phyloP scores from a whole-genome alignment of 768 basidiomycete species.

The Cyathus striatus region DNA sequence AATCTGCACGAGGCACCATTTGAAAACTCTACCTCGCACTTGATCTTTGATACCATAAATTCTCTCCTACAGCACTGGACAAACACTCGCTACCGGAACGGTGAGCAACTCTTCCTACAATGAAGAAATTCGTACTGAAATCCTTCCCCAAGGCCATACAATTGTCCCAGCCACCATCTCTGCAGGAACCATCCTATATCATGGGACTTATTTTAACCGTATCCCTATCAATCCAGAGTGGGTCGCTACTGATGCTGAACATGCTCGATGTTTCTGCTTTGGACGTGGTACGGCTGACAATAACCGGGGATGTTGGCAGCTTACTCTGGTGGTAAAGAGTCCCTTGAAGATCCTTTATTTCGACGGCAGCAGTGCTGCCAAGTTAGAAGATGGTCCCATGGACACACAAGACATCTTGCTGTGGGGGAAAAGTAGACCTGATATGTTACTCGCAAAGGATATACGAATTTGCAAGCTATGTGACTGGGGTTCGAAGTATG shows the following conservation, averaged over 20 bases:
- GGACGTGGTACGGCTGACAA: no score
- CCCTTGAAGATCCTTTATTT: constrained; percentile 32
- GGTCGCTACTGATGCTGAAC: constrained; percentile 15
- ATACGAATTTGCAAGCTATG: constrained; percentile 22
- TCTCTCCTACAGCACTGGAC: constrained; percentile 32
- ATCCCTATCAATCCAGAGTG: constrained; percentile 9
- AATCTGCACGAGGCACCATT: not conserved
- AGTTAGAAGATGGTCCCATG: constrained; percentile 21
- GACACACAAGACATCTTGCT: constrained; percentile 29
- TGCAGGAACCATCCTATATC: constrained; percentile 17
- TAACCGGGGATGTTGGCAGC: constrained; percentile 14
- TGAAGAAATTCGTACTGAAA: not conserved
- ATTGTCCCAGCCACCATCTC: constrained; percentile 15
- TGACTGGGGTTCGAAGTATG: constrained; percentile 21
- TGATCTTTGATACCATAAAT: constrained; percentile 27
- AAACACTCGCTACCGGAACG: constrained; percentile 29
- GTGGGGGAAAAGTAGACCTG: constrained; percentile 19
- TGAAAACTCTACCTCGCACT: constrained; percentile 6
- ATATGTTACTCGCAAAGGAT: constrained; percentile 11
- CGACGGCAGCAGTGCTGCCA: constrained; percentile 31
- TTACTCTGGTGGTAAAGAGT: constrained; percentile 16
- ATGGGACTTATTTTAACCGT: constrained; percentile 7
- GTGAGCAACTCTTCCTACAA: constrained; percentile 13
- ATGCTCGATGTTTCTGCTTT: constrained; percentile 6
- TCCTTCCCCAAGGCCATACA: constrained; percentile 7